Base-by-base conservation (phyloP, 768 basidiomycete species). In the Cystobasidium onofrii region DNA sequence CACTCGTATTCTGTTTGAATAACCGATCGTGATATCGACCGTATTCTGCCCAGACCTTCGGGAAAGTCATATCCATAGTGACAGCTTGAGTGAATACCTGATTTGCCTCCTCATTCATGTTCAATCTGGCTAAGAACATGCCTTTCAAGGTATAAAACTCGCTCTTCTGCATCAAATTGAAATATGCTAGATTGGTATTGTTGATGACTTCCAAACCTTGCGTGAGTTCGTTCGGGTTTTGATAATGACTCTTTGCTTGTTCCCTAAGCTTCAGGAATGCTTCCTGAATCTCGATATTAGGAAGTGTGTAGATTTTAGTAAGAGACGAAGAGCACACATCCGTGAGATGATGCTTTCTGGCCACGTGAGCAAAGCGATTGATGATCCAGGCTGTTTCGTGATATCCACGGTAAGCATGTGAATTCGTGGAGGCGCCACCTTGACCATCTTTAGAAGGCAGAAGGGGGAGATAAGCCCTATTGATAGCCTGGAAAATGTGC, bases 381-480 rank as follows among this genome's bases (percentile, higher is more conserved):
- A 98, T 97, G 80, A 96, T 98, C 96, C 96, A 99, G 7, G 96
- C 96, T 0, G 93, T 98, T 83, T 99, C 96, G 80, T 99, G 96
- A 81, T 91, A 97, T 9, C 96, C 96, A 64, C 96, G 87, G 80
- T 92, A 98, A 7, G 93, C 95, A 79, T 88, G 90, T 50, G 88
- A 83, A 73, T 85, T 89, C 15, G 85, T 82, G 54, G 83, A 84
- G 7, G 83, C 84, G 7, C 83, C 83, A 54, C 29, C 29, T 23
- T 75, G 74, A 12, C 67, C 67, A 43, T 41, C 44, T 23, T 64
- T 73, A 27, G 79, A 80, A 13, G 83, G 82, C 71, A 97, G 93
- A 57, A 99, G 86, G 12, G 96, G 96, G 57, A 97, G 88, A 76
- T 97, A 98, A 1, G 91, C 87, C 79, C 92, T 91, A 80, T 98